Conservation (phyloP, 306 rosid species). For the Astragalus glycyphyllos region DNA sequence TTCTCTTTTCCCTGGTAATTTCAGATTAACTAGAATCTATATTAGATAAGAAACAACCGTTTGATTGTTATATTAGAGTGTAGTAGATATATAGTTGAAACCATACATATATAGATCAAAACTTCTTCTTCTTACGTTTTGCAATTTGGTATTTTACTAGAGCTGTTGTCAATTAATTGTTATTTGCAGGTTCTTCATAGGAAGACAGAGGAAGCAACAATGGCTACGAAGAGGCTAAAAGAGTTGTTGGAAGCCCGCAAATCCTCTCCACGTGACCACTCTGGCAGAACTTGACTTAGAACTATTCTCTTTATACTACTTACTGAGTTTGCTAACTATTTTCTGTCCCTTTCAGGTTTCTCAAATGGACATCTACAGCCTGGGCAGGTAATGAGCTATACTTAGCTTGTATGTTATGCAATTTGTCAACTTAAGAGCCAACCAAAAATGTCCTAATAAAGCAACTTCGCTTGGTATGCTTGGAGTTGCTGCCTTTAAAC, state of each 20-base stretch:
- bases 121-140: slow-evolving; percentile 4
- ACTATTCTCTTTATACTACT: slow-evolving; percentile 13
- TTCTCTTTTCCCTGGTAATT: slow-evolving; percentile 9
- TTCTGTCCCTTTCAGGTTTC: slow-evolving; percentile 56
- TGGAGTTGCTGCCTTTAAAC: slow-evolving; percentile 30
- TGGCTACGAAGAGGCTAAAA: slow-evolving; percentile 74
- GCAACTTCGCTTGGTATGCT: slow-evolving; percentile 16
- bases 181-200: slow-evolving; percentile 77
- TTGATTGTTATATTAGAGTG: slow-evolving; percentile 27
- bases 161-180: neutral
- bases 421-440: slow-evolving; percentile 24
- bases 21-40: slow-evolving; percentile 4
- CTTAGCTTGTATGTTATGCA: slow-evolving; percentile 22
- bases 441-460: neutral
- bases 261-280: slow-evolving; percentile 66
- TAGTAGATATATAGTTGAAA: neutral
- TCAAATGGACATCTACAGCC: slow-evolving; percentile 62
- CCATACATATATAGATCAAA: slow-evolving; percentile 22
- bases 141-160: neutral
- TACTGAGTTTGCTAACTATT: slow-evolving; percentile 47
- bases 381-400: slow-evolving; percentile 62
- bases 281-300: slow-evolving; percentile 50
- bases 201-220: slow-evolving; percentile 88
- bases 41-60: slow-evolving; percentile 2
- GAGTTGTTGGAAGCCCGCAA: slow-evolving; percentile 76